Evolutionary conservation across 2,329 filamentous ascomycete species (phyloP).

Genomic region (Fusarium sp.): DNA sequence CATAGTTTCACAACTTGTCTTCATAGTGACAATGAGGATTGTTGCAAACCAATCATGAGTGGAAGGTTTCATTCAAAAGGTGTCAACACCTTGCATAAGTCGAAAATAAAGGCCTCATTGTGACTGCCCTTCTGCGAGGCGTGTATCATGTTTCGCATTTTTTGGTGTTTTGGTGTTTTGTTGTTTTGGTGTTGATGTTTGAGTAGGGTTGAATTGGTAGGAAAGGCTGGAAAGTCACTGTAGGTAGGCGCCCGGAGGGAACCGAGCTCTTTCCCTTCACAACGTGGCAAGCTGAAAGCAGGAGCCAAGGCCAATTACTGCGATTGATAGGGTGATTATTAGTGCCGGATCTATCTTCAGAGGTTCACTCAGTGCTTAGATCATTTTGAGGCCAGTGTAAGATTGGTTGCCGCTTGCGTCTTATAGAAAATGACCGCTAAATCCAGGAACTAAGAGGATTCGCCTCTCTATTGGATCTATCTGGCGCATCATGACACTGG

Average conservation of each 20-base stretch:
- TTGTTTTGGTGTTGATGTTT: conserved; percentile 35
- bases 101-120: conserved; percentile 8
- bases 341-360: conserved; percentile 8
- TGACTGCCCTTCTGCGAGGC: conserved; percentile 8
- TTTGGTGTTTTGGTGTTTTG: conserved; percentile 41
- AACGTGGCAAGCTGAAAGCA: conserved; percentile 34
- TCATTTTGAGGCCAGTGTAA: conserved; percentile 25
- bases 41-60: conserved; percentile 28
- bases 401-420: conserved; percentile 13
- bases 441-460: conserved; percentile 10
- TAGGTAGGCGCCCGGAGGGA: conserved; percentile 39
- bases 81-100: conserved; percentile 21
- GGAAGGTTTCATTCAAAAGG: conserved; percentile 9
- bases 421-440: conserved; percentile 2
- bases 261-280: conserved; percentile 33
- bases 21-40: conserved; percentile 9
- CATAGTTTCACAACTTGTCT: conserved; percentile 39
- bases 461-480: conserved; percentile 16
- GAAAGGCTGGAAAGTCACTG: neutral
- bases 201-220: conserved; percentile 25
- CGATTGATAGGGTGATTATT: conserved; percentile 18
- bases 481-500: conserved; percentile 30
- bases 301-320: conserved; percentile 20
- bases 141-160: conserved; percentile 39
- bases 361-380: conserved; percentile 5